A percentile compares a stretch with the other conserved stretches of the same genome.
phyloP scores from a whole-genome alignment of 2,329 filamentous ascomycete genomes.

The Clonostachys rhizophaga region DNA sequence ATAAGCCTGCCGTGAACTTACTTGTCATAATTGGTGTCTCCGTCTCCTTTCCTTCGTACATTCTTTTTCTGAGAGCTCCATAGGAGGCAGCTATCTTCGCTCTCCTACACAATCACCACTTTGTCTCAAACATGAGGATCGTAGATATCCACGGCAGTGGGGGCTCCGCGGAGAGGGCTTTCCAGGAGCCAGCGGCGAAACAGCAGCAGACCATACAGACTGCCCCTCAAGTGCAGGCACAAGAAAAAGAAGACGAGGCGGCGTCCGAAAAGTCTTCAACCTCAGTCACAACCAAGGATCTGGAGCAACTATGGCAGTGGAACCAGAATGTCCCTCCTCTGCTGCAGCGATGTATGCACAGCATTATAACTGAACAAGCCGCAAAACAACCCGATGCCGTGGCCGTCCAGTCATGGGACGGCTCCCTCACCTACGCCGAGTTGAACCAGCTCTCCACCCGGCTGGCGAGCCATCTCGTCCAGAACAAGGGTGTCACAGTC shows the following conservation, averaged over 20 bases:
- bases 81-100: no score
- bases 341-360: slow-evolving; percentile 38
- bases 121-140: slow-evolving; percentile 7
- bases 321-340: slow-evolving; percentile 33
- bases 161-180: slow-evolving; percentile 4
- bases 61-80: no score
- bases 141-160: slow-evolving; percentile 12
- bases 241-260: no score
- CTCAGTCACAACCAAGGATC: slow-evolving; percentile 18
- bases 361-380: slow-evolving; percentile 34
- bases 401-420: slow-evolving; percentile 47
- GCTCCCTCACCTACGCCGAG: slow-evolving; percentile 37
- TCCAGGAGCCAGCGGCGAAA: no score
- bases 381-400: slow-evolving; percentile 25
- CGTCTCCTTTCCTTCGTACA: no score
- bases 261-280: no score
- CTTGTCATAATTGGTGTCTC: no score
- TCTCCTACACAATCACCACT: no score
- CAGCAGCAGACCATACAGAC: no score
- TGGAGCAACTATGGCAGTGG: slow-evolving; percentile 40
- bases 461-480: slow-evolving; percentile 30
- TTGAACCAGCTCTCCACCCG: slow-evolving; percentile 33
- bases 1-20: no score
- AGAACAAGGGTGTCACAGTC: slow-evolving; percentile 22
- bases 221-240: no score